A percentile compares a stretch with the other conserved stretches of the same genome.
phyloP scores from a whole-genome alignment of 2,329 filamentous ascomycete species.

The Exserohilum rostratum region DNA sequence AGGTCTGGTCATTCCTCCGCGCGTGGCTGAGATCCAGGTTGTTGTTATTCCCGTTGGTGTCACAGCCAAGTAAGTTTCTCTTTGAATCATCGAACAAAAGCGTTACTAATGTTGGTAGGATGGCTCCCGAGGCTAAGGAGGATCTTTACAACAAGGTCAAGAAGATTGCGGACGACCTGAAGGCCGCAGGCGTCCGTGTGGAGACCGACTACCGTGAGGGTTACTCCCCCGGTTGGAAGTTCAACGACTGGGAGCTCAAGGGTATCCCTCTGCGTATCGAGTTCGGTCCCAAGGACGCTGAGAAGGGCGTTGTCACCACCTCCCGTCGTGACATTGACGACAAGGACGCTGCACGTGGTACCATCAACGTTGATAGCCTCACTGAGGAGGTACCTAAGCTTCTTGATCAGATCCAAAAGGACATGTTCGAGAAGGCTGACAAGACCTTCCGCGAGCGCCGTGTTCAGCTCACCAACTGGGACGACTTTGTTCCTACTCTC shows the following conservation, averaged over 20 bases:
- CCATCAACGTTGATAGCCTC: constrained; percentile 76
- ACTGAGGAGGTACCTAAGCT: constrained; percentile 75
- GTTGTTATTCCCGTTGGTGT: constrained; percentile 92
- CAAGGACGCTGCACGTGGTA: constrained; percentile 66
- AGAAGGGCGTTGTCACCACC: constrained; percentile 80
- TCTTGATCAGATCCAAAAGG: constrained; percentile 86
- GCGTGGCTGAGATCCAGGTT: constrained; percentile 83
- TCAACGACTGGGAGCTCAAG: constrained; percentile 98
- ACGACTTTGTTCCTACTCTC: constrained; percentile 85
- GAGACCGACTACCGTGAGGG: constrained; percentile 86
- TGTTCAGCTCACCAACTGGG: constrained; percentile 81
- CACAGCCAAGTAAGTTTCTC: constrained; percentile 74
- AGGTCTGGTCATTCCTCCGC: constrained; percentile 89
- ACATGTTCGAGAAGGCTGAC: constrained; percentile 80
- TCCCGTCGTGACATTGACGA: constrained; percentile 84
- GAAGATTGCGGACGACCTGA: constrained; percentile 70
- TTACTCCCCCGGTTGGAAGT: constrained; percentile 94
- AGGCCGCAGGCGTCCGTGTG: constrained; percentile 74
- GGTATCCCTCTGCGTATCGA: constrained; percentile 93
- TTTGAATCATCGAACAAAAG: neutral
- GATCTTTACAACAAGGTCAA: constrained; percentile 78
- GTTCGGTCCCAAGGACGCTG: constrained; percentile 92
- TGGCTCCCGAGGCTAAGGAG: constrained; percentile 73
- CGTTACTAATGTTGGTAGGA: constrained; percentile 27
- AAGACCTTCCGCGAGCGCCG: constrained; percentile 79